Percentiles rank a stretch among this genome's conserved stretches.
Conservation (phyloP, 306 rosid species). For the Abrus pulchellus region DNA sequence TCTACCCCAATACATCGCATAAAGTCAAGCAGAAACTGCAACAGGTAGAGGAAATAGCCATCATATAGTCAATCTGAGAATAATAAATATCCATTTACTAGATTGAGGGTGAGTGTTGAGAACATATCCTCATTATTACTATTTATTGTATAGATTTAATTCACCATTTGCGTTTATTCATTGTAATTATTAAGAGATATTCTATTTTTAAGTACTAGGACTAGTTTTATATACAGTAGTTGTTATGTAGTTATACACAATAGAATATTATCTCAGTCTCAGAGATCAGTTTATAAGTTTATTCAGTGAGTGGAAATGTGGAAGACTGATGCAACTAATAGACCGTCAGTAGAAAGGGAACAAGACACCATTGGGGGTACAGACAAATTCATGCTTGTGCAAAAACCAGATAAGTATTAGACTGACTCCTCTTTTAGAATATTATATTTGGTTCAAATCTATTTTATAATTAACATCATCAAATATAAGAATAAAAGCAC, state of each 20-base stretch:
- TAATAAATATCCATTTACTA: too few species aligned
- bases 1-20: slow-evolving; percentile 9
- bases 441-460: slow-evolving; percentile 6
- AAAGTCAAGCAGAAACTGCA: slow-evolving; percentile 23
- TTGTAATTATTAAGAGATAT: too few species aligned
- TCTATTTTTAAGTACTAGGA: too few species aligned
- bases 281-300: too few species aligned
- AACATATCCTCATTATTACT: too few species aligned
- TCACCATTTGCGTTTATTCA: too few species aligned
- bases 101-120: too few species aligned
- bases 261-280: too few species aligned
- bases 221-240: too few species aligned
- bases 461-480: slow-evolving; percentile 10
- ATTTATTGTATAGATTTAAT: too few species aligned
- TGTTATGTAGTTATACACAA: too few species aligned
- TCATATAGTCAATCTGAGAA: slow-evolving; percentile 4
- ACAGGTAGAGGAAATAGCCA: neutral
- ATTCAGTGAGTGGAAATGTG: slow-evolving; percentile 25
- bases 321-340: slow-evolving; percentile 21
- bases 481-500: slow-evolving; percentile 35
- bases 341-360: slow-evolving; percentile 25
- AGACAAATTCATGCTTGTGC: slow-evolving; percentile 18
- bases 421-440: neutral
- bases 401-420: slow-evolving; percentile 9
- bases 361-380: slow-evolving; percentile 19